Percentiles rank a stretch among this genome's conserved stretches.
These are phyloP conservation scores for Asterochloris sp. DNA, from an alignment of 139 green algal genomes.

Conservation along the genomic window DNA sequence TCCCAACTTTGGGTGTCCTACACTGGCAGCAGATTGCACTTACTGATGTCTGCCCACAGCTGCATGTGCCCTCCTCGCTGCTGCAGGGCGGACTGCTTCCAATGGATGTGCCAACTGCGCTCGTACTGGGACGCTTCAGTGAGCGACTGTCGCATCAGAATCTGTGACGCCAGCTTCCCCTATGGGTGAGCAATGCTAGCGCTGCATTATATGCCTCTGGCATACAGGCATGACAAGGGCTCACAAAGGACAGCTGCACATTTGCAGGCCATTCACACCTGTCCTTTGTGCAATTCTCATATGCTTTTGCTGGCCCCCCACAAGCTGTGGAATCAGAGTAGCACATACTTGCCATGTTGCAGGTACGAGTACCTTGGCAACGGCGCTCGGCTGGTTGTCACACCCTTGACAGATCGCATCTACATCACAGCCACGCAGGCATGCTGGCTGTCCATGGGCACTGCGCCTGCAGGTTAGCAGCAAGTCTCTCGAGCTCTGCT, in stretches of 20 bases:
- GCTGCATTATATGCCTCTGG: neutral
- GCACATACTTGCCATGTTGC: neutral
- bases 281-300: neutral
- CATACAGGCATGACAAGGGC: too few relatives aligned
- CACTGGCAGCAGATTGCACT: neutral
- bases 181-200: conserved; percentile 6
- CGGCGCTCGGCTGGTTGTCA: conserved; percentile 88
- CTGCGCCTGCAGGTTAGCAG: conserved; percentile 47
- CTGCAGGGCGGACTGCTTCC: conserved; percentile 62
- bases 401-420: conserved; percentile 88
- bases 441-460: conserved; percentile 81
- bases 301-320: neutral
- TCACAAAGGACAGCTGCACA: too few relatives aligned
- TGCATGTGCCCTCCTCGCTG: neutral
- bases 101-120: conserved; percentile 89
- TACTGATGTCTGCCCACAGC: neutral
- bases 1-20: neutral
- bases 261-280: neutral
- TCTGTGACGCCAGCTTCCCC: conserved; percentile 22
- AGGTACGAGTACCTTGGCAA: conserved; percentile 92
- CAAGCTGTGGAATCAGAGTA: neutral
- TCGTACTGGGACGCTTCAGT: conserved; percentile 77
- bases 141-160: conserved; percentile 38
- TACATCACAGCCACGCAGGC: conserved; percentile 95
- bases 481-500: neutral